phyloP scores from a whole-genome alignment of 1,139 yeast genomes.

The Geotrichum klebahnii region DNA sequence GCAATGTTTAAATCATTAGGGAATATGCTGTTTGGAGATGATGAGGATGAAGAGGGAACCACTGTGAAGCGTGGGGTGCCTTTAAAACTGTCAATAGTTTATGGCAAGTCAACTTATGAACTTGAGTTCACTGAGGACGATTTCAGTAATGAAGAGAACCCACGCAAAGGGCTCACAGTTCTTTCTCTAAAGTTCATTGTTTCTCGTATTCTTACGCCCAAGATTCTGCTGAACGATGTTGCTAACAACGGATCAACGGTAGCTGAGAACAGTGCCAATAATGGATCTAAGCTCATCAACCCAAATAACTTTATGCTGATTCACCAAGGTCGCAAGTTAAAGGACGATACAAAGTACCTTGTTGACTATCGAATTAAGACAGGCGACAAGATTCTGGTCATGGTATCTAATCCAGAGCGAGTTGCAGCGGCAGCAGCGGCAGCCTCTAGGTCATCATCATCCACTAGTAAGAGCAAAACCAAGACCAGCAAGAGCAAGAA shows the following conservation, averaged over 20 bases:
- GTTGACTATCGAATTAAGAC: slow-evolving; percentile 34
- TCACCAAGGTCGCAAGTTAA: slow-evolving; percentile 36
- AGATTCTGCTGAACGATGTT: slow-evolving; percentile 13
- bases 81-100: slow-evolving; percentile 12
- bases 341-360: slow-evolving; percentile 34
- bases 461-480: background rate
- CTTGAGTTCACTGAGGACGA: slow-evolving; percentile 21
- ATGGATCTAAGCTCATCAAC: slow-evolving; percentile 15
- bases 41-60: slow-evolving; percentile 2
- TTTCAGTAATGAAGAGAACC: slow-evolving; percentile 18
- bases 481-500: background rate
- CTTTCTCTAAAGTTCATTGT: slow-evolving; percentile 18
- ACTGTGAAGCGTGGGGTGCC: slow-evolving; percentile 10
- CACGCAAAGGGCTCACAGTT: slow-evolving; percentile 21
- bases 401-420: slow-evolving; percentile 21
- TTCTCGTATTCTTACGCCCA: slow-evolving; percentile 20
- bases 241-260: slow-evolving; percentile 10
- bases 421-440: slow-evolving; percentile 20
- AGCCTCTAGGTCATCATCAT: slow-evolving; percentile 1
- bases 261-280: slow-evolving; percentile 3
- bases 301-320: slow-evolving; percentile 34
- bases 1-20: slow-evolving; percentile 16
- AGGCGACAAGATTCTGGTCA: slow-evolving; percentile 35
- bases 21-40: slow-evolving; percentile 16
- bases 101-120: slow-evolving; percentile 16